These are phyloP conservation scores for Botrytis cinerea DNA, from an alignment of 2,329 filamentous ascomycete genomes.

Conservation along the genomic window DNA sequence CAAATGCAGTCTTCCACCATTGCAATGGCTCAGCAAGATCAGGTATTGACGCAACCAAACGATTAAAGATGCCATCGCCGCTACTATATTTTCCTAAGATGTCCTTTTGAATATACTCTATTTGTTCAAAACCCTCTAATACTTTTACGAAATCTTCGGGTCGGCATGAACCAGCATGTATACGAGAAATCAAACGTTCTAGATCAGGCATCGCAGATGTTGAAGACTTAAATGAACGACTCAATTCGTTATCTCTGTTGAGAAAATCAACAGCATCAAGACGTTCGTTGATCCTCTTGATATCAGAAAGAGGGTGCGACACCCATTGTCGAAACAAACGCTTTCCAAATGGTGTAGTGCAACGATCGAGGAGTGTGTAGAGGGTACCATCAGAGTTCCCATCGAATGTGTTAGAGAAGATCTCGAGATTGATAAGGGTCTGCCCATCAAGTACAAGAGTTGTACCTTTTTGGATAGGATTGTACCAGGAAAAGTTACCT, in stretches of 20 bases:
- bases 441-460: slow-evolving; percentile 93
- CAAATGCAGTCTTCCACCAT: slow-evolving; percentile 91
- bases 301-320: slow-evolving; percentile 89
- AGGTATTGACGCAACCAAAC: slow-evolving; percentile 83
- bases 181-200: slow-evolving; percentile 88
- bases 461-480: slow-evolving; percentile 83
- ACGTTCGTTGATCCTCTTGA: slow-evolving; percentile 85
- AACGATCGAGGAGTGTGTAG: slow-evolving; percentile 88
- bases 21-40: slow-evolving; percentile 72
- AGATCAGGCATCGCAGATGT: slow-evolving; percentile 91
- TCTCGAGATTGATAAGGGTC: slow-evolving; percentile 95
- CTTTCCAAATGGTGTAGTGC: slow-evolving; percentile 95
- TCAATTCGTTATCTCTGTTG: slow-evolving; percentile 77
- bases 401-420: slow-evolving; percentile 91
- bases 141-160: slow-evolving; percentile 92
- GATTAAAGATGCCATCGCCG: slow-evolving; percentile 81
- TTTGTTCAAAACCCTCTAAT: slow-evolving; percentile 95
- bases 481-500: slow-evolving; percentile 88
- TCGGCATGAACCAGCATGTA: slow-evolving; percentile 89
- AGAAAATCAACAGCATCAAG: slow-evolving; percentile 92
- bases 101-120: slow-evolving; percentile 82
- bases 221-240: slow-evolving; percentile 85
- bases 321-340: slow-evolving; percentile 96
- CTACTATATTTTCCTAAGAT: slow-evolving; percentile 72
- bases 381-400: slow-evolving; percentile 83